phyloP scores from a whole-genome alignment of 345 rosid species.

The Cardamine occulta region DNA sequence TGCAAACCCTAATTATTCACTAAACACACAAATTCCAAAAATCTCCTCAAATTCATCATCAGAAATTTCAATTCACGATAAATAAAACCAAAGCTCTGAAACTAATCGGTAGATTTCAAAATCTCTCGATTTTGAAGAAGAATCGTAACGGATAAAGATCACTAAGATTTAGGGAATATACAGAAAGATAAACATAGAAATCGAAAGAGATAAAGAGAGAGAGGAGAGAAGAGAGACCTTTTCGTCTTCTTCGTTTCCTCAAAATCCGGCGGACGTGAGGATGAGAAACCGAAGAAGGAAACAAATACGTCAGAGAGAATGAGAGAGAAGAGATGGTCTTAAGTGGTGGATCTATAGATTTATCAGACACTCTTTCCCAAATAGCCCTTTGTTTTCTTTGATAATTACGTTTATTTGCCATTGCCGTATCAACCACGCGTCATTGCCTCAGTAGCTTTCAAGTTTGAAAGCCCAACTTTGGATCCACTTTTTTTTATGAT shows the following conservation, averaged over 20 bases:
- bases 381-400: not conserved
- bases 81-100: not conserved
- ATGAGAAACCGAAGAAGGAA: slow-evolving; percentile 41
- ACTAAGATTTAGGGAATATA: slow-evolving; percentile 31
- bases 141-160: not conserved
- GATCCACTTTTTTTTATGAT: not conserved
- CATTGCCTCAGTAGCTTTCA: slow-evolving; percentile 33
- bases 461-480: slow-evolving; percentile 9
- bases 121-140: not conserved
- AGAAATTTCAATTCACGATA: not conserved
- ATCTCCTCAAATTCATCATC: slow-evolving; percentile 5
- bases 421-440: slow-evolving; percentile 32
- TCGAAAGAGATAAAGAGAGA: not conserved
- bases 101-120: slow-evolving; percentile 18
- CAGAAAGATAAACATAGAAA: not conserved
- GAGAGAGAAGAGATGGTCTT: slow-evolving; percentile 32
- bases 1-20: slow-evolving; percentile 23
- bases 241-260: slow-evolving; percentile 18
- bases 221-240: slow-evolving; percentile 20
- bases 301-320: slow-evolving; percentile 39
- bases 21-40: slow-evolving; percentile 6
- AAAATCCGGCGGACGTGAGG: slow-evolving; percentile 39
- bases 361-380: slow-evolving; percentile 32
- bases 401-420: slow-evolving; percentile 29
- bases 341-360: slow-evolving; percentile 38